A percentile compares a stretch with the other conserved stretches of the same genome.
Conservation (phyloP, 371 early-diverging fungal genomes). For the Mortierella sp. region DNA sequence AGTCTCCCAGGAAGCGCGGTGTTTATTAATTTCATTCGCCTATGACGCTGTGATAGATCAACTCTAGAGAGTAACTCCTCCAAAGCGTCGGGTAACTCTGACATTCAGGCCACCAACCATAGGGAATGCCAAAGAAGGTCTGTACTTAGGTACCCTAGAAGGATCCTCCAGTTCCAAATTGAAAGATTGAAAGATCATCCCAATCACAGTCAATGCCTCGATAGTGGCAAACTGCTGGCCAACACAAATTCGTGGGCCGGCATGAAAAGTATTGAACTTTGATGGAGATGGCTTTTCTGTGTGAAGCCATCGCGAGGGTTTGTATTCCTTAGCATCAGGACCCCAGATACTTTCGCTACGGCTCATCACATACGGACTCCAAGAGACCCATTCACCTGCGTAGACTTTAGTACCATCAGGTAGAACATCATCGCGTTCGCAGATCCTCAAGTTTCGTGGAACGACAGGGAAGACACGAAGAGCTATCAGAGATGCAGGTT, state of each 20-base stretch:
- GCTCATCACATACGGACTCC: slow-evolving; percentile 69
- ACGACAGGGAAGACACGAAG: slow-evolving; percentile 27
- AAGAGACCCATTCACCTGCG: slow-evolving; percentile 63
- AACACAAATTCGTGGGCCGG: slow-evolving; percentile 65
- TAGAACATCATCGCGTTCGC: slow-evolving; percentile 67
- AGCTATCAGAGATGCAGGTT: not conserved
- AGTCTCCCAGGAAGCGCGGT: too few relatives aligned
- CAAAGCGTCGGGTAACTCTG: not conserved
- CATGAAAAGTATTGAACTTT: slow-evolving; percentile 60
- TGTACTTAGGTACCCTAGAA: slow-evolving; percentile 54
- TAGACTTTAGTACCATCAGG: slow-evolving; percentile 72
- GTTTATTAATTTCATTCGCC: too few relatives aligned
- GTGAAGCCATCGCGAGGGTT: slow-evolving; percentile 72
- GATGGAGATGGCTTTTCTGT: slow-evolving; percentile 37
- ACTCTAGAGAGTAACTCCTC: not conserved
- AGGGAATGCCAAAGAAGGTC: slow-evolving; percentile 59
- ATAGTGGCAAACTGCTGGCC: slow-evolving; percentile 65
- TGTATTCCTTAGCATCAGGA: slow-evolving; percentile 64
- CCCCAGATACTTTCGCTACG: slow-evolving; percentile 72
- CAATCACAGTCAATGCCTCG: slow-evolving; percentile 63
- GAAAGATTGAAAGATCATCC: slow-evolving; percentile 60
- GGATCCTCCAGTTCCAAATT: slow-evolving; percentile 53
- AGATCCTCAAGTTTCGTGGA: slow-evolving; percentile 56
- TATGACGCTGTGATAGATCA: too few relatives aligned
- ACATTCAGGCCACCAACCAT: slow-evolving; percentile 61